These are phyloP conservation scores for Globisporangium radiosum DNA, from an alignment of 352 stramenopile genomes.

Conservation along the genomic window DNA sequence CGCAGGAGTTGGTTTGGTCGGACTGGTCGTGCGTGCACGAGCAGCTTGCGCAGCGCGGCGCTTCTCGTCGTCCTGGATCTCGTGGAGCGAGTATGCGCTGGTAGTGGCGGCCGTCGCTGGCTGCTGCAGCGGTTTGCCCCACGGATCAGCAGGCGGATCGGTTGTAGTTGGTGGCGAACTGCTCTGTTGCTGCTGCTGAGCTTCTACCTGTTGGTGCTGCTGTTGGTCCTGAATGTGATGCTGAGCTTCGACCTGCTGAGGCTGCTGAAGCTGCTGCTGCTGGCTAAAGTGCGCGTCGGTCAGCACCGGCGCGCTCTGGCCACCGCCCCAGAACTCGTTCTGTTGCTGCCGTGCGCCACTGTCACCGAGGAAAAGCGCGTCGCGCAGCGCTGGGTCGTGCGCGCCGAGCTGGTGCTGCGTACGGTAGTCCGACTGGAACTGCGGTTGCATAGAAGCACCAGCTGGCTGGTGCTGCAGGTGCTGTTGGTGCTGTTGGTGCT, in stretches of 20 bases:
- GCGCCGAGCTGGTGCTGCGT: slow-evolving; percentile 28
- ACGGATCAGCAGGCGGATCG: slow-evolving; percentile 19
- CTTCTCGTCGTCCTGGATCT: slow-evolving; percentile 46
- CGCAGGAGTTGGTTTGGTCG: not conserved
- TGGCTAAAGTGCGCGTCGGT: slow-evolving; percentile 1
- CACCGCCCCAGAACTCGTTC: slow-evolving; percentile 15
- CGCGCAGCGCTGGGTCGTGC: slow-evolving; percentile 16
- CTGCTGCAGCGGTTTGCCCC: slow-evolving; percentile 22
- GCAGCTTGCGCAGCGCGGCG: slow-evolving; percentile 15
- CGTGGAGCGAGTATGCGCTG: slow-evolving; percentile 22
- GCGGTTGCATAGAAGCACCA: slow-evolving; percentile 35
- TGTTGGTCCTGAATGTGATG: slow-evolving; percentile 1
- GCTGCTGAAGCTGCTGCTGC: slow-evolving; percentile 1
- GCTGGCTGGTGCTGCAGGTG: slow-evolving; percentile 16
- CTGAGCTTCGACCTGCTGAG: slow-evolving; percentile 1
- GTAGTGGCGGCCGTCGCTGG: slow-evolving; percentile 2
- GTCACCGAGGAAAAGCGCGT: slow-evolving; percentile 27
- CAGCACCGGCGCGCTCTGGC: slow-evolving; percentile 1
- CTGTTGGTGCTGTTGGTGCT: slow-evolving; percentile 5
- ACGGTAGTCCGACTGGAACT: slow-evolving; percentile 48
- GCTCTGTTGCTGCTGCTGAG: slow-evolving; percentile 7
- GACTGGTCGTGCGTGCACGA: not conserved
- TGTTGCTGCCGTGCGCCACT: slow-evolving; percentile 6
- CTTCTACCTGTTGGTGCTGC: slow-evolving; percentile 1
- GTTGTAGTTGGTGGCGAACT: slow-evolving; percentile 12